Percentiles rank a stretch among this genome's conserved stretches.
These are phyloP conservation scores for Pulveroboletus ravenelii DNA, from an alignment of 768 basidiomycete species.

Conservation along the genomic window DNA sequence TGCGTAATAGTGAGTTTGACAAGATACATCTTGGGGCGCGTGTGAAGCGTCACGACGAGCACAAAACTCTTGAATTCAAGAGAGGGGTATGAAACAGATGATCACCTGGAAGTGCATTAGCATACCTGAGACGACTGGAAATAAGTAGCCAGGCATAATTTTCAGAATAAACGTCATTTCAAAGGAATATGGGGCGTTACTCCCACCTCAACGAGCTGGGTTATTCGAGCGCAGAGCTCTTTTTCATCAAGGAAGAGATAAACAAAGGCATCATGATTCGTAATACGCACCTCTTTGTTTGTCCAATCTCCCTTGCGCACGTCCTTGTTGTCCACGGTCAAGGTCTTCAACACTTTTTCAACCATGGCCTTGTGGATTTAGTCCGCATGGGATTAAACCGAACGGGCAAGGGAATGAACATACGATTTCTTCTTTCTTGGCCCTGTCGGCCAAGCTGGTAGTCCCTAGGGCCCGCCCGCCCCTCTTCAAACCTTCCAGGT, in stretches of 20 bases:
- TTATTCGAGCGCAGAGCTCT: constrained; percentile 79
- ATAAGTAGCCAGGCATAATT: constrained; percentile 3
- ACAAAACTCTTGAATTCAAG: constrained; percentile 55
- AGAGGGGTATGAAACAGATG: constrained; percentile 1
- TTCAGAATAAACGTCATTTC: constrained; percentile 57
- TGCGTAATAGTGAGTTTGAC: not conserved
- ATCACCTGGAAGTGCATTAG: constrained; percentile 23
- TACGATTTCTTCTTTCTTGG: constrained; percentile 94
- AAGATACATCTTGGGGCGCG: constrained; percentile 25
- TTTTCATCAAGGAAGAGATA: constrained; percentile 53
- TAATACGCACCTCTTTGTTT: constrained; percentile 83
- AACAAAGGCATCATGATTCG: not conserved
- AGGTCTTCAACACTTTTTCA: constrained; percentile 76
- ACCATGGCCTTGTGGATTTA: constrained; percentile 57
- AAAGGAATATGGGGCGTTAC: constrained; percentile 79
- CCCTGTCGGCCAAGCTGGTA: constrained; percentile 83
- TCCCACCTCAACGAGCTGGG: constrained; percentile 96
- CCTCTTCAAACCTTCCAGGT: constrained; percentile 75
- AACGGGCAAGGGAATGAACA: constrained; percentile 22
- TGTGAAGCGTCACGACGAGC: constrained; percentile 78
- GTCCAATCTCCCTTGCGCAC: constrained; percentile 91
- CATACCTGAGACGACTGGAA: not conserved
- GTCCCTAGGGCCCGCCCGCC: constrained; percentile 65
- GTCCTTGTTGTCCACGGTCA: constrained; percentile 82
- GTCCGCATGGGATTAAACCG: constrained; percentile 9